Base-by-base conservation (phyloP, 257 asterid species). In the Plantago ovata region DNA sequence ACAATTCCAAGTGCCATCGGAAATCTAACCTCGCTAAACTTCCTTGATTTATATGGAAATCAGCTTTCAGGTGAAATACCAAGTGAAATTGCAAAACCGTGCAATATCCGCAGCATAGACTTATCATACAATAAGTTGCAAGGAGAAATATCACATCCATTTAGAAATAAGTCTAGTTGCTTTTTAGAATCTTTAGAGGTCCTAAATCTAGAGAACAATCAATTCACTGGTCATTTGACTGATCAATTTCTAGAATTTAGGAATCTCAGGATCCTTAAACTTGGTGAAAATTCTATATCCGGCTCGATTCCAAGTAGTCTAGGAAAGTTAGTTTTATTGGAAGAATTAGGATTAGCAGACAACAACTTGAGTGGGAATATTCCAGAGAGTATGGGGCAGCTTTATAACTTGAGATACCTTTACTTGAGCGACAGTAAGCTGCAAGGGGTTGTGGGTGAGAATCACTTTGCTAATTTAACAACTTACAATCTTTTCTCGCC, bases 331-430 rank as follows among this genome's bases (percentile, higher is more conserved):
- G 55, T 72, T 1, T 63, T 58, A 23, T 41, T 76, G 59, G 3
- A 19, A 33, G 0, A 6, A 0, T 0, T 80, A 22, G 0, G 0
- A 0, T 32, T 76, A 32, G 0, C 11, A 1, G 9, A 1, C 5
- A 80, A 77, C 70, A 39, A 71, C 24, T 50, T 80, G 16, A 72
- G 36, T 15, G 84, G 86, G 43, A 71, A 59, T 51, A 63, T 80
- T 14, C 77, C 81, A 6, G 40, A 60, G 60, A 69, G 68, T 62
- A 14, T 78, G 9, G 84, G 79, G 12, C 57, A 55, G 16, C 74
- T 78, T 50, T 0, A 9, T 0, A 74, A 40, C 38, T 41, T 78
- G 8, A 13, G 14, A 13, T 0, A 0, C 13, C 8, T 68, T 13
- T 1, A 1, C 4, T 1, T 69, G 4, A 0, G 0, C 0, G 8